Conservation (phyloP, 106 monocot genomes). For the Dendrobium catenatum region DNA sequence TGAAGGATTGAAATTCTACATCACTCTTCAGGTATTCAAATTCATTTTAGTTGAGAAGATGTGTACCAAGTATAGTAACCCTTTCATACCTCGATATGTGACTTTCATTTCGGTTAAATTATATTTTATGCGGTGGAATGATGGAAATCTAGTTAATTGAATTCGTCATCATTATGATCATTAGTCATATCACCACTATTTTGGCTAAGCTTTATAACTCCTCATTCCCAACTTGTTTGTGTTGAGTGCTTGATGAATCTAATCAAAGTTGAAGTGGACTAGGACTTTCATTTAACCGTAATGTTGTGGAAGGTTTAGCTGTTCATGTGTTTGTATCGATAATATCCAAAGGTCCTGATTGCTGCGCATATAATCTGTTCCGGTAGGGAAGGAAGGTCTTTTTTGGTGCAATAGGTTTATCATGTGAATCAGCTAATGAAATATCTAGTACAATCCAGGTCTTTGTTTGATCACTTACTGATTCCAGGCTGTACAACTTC, state of each 20-base stretch:
- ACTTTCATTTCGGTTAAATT: background rate
- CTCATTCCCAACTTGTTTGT: background rate
- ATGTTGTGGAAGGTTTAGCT: background rate
- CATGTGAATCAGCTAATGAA: no score
- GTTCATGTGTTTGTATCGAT: background rate
- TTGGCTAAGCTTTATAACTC: background rate
- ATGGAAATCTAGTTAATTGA: background rate
- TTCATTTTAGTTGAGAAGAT: background rate
- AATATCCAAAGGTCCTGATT: background rate
- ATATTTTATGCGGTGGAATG: background rate
- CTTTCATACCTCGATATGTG: background rate
- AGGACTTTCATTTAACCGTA: background rate
- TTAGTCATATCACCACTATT: background rate
- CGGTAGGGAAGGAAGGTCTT: background rate
- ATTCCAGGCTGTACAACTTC: no score
- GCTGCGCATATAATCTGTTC: background rate
- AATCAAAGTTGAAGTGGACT: no score
- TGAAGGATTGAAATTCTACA: conserved; percentile 31
- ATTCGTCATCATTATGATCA: background rate
- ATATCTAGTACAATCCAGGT: no score
- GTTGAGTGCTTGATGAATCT: background rate
- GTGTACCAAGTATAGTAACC: background rate
- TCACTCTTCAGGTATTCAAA: conserved; percentile 23
- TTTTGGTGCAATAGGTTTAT: no score
- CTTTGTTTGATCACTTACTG: no score